Conservation (phyloP, 148 eudicot genomes). For the Drosera capensis region DNA sequence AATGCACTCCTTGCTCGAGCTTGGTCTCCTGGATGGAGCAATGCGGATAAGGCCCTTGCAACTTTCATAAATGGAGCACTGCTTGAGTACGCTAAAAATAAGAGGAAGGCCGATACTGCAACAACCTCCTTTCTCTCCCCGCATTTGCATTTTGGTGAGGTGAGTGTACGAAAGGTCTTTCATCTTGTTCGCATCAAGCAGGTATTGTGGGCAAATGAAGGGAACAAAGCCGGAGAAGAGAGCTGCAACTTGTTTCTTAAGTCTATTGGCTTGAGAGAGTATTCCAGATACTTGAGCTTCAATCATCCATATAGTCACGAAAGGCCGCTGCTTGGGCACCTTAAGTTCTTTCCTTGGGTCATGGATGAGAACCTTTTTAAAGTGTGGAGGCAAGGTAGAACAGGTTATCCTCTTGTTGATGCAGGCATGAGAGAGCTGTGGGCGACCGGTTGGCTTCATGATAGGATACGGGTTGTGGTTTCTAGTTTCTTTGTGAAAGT, state of each 20-base stretch:
- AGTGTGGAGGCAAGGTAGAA: slow-evolving; percentile 95
- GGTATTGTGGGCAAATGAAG: slow-evolving; percentile 84
- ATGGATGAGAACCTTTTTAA: slow-evolving; percentile 74
- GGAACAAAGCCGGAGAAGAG: slow-evolving; percentile 69
- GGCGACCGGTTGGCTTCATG: slow-evolving; percentile 99
- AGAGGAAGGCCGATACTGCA: slow-evolving; percentile 86
- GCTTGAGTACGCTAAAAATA: slow-evolving; percentile 67
- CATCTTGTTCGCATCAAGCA: slow-evolving; percentile 73
- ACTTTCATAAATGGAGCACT: slow-evolving; percentile 69
- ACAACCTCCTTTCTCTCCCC: slow-evolving; percentile 96
- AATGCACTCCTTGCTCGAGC: slow-evolving; percentile 96
- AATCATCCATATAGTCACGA: slow-evolving; percentile 90
- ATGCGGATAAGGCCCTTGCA: slow-evolving; percentile 76
- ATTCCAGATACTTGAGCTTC: slow-evolving; percentile 88
- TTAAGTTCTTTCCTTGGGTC: slow-evolving; percentile 90
- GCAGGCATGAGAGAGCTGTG: slow-evolving; percentile 99
- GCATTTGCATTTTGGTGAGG: slow-evolving; percentile 88
- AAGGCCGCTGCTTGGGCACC: slow-evolving; percentile 75
- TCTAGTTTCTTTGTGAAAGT: slow-evolving; percentile 96
- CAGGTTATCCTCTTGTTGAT: slow-evolving; percentile 94
- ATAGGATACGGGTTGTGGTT: slow-evolving; percentile 85
- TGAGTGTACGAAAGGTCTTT: slow-evolving; percentile 77
- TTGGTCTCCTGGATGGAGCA: slow-evolving; percentile 99
- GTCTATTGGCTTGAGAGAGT: slow-evolving; percentile 88
- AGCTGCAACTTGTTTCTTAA: slow-evolving; percentile 86